A percentile compares a stretch with the other conserved stretches of the same genome.
Evolutionary conservation across 2,329 filamentous ascomycete genomes (phyloP).

Genomic region (Monilinia fructicola): DNA sequence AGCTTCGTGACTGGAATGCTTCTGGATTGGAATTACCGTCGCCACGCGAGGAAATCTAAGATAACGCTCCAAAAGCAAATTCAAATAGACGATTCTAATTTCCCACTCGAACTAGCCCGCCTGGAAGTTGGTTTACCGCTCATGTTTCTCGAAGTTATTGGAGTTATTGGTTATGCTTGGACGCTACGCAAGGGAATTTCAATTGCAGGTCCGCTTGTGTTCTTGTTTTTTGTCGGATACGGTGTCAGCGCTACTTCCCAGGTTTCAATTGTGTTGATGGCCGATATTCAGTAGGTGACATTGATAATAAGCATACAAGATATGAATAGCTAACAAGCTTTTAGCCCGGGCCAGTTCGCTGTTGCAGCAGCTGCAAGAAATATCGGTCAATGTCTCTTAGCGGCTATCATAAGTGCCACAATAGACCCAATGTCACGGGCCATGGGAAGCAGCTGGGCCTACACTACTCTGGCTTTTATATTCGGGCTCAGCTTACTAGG

Average conservation of each 20-base stretch:
- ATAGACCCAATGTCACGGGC: constrained; percentile 48
- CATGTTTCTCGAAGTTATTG: constrained; percentile 49
- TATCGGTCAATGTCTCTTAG: too few relatives aligned
- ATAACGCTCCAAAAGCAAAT: constrained; percentile 54
- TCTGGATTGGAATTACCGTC: constrained; percentile 63
- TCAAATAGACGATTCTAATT: constrained; percentile 49
- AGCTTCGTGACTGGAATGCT: constrained; percentile 42
- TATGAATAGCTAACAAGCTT: constrained; percentile 55
- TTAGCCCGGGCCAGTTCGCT: constrained; percentile 41
- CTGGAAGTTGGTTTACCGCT: constrained; percentile 53
- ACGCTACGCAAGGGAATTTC: constrained; percentile 45
- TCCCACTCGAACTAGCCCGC: constrained; percentile 53
- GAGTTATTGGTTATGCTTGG: constrained; percentile 54
- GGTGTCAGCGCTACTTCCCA: constrained; percentile 55
- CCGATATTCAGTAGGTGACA: constrained; percentile 58
- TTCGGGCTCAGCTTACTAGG: not conserved
- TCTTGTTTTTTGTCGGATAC: constrained; percentile 50
- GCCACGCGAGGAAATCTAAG: constrained; percentile 55
- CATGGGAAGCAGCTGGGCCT: constrained; percentile 54
- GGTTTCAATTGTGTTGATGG: constrained; percentile 51
- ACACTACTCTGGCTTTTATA: constrained; percentile 49
- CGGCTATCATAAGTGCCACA: constrained; percentile 43
- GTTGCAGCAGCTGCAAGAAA: too few relatives aligned
- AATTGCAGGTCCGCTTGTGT: constrained; percentile 49
- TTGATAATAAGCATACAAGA: constrained; percentile 56